phyloP scores from a whole-genome alignment of 257 asterid genomes.

The Eucommia ulmoides region DNA sequence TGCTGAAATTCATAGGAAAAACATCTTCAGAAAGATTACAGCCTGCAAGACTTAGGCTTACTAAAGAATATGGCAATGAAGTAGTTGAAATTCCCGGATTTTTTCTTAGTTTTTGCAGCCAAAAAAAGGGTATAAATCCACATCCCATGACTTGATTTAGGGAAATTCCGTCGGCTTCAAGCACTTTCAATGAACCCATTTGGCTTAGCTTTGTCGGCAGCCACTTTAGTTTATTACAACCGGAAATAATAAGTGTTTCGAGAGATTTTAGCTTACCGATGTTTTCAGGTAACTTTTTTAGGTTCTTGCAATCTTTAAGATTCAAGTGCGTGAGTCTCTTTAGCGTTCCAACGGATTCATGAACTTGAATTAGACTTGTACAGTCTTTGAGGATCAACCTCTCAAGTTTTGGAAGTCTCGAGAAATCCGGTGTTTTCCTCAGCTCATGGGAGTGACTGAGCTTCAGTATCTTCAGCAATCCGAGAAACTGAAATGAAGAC shows the following conservation, averaged over 20 bases:
- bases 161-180: conserved; percentile 11
- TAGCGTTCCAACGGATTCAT: conserved; percentile 5
- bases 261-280: conserved; percentile 6
- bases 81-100: conserved; percentile 1
- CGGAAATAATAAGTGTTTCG: conserved; percentile 8
- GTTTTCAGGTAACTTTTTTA: conserved; percentile 6
- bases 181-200: conserved; percentile 4
- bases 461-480: conserved; percentile 6
- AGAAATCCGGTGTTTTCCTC: conserved; percentile 5
- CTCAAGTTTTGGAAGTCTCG: conserved; percentile 6
- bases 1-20: conserved; percentile 2
- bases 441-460: conserved; percentile 6
- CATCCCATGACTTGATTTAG: conserved; percentile 3
- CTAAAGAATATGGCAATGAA: conserved; percentile 6
- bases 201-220: conserved; percentile 4
- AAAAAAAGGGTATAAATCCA: neutral
- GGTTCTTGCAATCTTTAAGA: conserved; percentile 6
- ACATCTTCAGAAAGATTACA: conserved; percentile 11
- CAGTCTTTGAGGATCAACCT: conserved; percentile 6
- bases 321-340: conserved; percentile 5
- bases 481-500: no score
- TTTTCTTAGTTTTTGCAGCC: neutral
- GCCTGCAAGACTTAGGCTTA: conserved; percentile 6
- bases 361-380: conserved; percentile 2
- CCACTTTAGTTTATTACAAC: conserved; percentile 4